Evolutionary conservation across 805 yeast genomes (phyloP).

Genomic region (Kluyveromyces starmeri): DNA sequence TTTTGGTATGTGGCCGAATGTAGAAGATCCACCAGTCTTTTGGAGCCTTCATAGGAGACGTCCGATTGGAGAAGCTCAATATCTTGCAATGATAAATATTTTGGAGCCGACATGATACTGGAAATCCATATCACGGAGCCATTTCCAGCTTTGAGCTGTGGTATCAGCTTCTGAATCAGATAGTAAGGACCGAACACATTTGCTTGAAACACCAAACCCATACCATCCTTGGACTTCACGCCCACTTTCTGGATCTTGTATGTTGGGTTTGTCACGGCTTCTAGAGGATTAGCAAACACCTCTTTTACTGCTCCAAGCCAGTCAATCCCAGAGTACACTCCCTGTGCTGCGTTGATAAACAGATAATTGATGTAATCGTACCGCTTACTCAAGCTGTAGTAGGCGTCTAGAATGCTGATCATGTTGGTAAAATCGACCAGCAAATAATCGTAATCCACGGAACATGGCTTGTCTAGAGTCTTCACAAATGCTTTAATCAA

Average conservation of each 20-base stretch:
- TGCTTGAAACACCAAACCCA: constrained; percentile 88
- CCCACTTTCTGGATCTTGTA: constrained; percentile 81
- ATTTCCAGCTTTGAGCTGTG: constrained; percentile 42
- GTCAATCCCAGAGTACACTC: constrained; percentile 78
- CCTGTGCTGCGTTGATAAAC: constrained; percentile 84
- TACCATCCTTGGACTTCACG: constrained; percentile 60
- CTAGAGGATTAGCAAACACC: constrained; percentile 54
- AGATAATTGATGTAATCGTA: constrained; percentile 66
- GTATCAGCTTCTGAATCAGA: constrained; percentile 56
- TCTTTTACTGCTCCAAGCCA: constrained; percentile 74
- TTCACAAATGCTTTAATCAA: constrained; percentile 41
- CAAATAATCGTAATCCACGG: constrained; percentile 77
- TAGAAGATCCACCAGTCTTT: constrained; percentile 72
- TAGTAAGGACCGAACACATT: constrained; percentile 96
- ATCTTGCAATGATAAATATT: constrained; percentile 65
- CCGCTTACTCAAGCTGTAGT: constrained; percentile 55
- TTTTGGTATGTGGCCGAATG: constrained; percentile 61
- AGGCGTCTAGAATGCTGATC: constrained; percentile 74
- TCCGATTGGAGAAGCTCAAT: constrained; percentile 55
- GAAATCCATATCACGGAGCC: constrained; percentile 81
- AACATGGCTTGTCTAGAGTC: constrained; percentile 38
- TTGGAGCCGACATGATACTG: constrained; percentile 71
- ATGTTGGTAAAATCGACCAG: constrained; percentile 84
- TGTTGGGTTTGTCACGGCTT: constrained; percentile 80
- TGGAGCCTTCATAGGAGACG: constrained; percentile 86